Evolutionary conservation across 1,284 basidiomycete species (phyloP).

Genomic region (Mycosarcoma mackinlayi): DNA sequence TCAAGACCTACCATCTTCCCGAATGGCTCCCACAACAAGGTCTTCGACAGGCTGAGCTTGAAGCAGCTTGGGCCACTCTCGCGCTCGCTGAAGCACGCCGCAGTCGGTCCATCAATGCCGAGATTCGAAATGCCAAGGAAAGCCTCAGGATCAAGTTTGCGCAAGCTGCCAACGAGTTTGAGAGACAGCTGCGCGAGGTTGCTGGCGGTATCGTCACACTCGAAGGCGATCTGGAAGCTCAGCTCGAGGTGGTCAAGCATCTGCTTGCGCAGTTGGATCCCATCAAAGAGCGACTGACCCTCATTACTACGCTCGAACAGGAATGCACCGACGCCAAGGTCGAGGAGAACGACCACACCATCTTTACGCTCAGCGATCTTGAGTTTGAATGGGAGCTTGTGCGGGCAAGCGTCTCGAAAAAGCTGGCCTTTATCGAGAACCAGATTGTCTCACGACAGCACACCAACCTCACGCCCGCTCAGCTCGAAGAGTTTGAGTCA

Average conservation of each 20-base stretch:
- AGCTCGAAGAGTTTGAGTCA: constrained; percentile 95
- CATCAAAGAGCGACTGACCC: constrained; percentile 37
- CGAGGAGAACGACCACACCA: constrained; percentile 96
- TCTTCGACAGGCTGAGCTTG: constrained; percentile 75
- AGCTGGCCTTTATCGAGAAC: constrained; percentile 94
- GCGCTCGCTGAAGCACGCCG: constrained; percentile 80
- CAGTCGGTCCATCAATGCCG: constrained; percentile 86
- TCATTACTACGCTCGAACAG: constrained; percentile 57
- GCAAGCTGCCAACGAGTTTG: constrained; percentile 83
- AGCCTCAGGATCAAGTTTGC: constrained; percentile 84
- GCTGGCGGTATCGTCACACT: constrained; percentile 47
- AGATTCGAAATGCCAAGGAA: constrained; percentile 79
- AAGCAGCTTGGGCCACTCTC: constrained; percentile 80
- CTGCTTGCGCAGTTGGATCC: constrained; percentile 45
- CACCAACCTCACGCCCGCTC: constrained; percentile 92
- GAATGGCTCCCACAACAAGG: constrained; percentile 57
- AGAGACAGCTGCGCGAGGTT: constrained; percentile 68
- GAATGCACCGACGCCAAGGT: constrained; percentile 90
- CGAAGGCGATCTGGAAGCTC: constrained; percentile 56
- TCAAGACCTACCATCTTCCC: constrained; percentile 82
- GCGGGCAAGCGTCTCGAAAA: constrained; percentile 83
- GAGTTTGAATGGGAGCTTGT: constrained; percentile 89
- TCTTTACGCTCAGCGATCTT: constrained; percentile 89
- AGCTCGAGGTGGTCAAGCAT: constrained; percentile 42
- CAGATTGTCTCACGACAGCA: constrained; percentile 93